phyloP scores from a whole-genome alignment of 2,329 filamentous ascomycete genomes.

The Plectosphaerella sp. region DNA sequence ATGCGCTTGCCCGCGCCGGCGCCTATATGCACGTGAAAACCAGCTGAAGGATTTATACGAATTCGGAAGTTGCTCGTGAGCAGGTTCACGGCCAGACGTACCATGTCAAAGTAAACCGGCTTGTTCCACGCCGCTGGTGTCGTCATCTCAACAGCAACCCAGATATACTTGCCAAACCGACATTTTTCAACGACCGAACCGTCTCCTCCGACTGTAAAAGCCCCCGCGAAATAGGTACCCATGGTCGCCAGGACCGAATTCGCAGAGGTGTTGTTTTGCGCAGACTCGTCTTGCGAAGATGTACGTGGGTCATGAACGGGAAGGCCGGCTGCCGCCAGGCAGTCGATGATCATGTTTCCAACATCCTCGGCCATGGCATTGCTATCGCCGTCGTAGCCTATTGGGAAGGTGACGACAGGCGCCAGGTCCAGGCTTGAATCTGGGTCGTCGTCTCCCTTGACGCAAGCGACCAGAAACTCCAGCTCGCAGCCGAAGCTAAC shows the following conservation, averaged over 20 bases:
- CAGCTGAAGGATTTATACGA: slow-evolving; percentile 26
- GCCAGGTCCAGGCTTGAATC: slow-evolving; percentile 15
- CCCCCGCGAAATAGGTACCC: background rate
- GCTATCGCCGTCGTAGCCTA: too few species aligned
- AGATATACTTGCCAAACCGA: slow-evolving; percentile 11
- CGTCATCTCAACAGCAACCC: slow-evolving; percentile 22
- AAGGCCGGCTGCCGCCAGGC: slow-evolving; percentile 5
- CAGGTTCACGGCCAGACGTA: slow-evolving; percentile 23
- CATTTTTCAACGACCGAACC: slow-evolving; percentile 1
- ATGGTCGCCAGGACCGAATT: too few species aligned
- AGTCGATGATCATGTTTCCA: background rate
- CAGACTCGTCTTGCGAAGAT: too few species aligned
- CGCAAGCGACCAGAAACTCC: slow-evolving; percentile 15
- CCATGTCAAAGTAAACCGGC: slow-evolving; percentile 19
- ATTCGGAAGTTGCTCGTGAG: slow-evolving; percentile 23
- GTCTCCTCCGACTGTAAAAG: slow-evolving; percentile 4
- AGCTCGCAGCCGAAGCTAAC: slow-evolving; percentile 23
- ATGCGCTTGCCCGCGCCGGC: slow-evolving; percentile 23
- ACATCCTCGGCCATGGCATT: too few species aligned
- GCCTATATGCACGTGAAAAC: slow-evolving; percentile 32
- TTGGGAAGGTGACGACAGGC: slow-evolving; percentile 4
- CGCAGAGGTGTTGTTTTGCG: too few species aligned
- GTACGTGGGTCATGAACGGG: background rate
- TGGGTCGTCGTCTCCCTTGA: slow-evolving; percentile 14
- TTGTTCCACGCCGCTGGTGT: slow-evolving; percentile 27